Conservation (phyloP, 1,284 basidiomycete species). For the Ustilago shanxiensis region DNA sequence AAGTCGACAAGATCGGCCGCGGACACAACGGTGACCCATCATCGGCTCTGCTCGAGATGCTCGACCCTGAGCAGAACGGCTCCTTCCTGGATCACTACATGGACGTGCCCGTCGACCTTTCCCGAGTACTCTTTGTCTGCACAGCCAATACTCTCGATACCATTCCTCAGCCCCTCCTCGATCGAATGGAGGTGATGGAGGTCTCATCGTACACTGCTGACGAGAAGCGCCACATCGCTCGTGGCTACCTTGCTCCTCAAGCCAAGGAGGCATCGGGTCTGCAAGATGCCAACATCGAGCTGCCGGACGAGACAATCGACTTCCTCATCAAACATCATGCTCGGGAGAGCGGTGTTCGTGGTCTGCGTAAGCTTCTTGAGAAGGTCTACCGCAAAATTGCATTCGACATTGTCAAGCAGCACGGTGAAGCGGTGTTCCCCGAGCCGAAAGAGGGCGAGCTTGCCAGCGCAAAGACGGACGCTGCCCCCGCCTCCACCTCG, state of each 20-base stretch:
- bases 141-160: constrained; percentile 83
- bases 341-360: constrained; percentile 83
- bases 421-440: constrained; percentile 88
- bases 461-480: constrained; percentile 53
- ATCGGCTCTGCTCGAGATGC: constrained; percentile 93
- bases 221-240: constrained; percentile 93
- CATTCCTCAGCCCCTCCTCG: constrained; percentile 94
- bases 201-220: constrained; percentile 89
- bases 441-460: constrained; percentile 74
- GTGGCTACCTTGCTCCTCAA: constrained; percentile 91
- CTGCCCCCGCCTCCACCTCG: constrained; percentile 12
- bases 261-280: constrained; percentile 92
- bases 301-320: constrained; percentile 78
- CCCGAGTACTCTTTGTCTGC: constrained; percentile 96
- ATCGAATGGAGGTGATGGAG: constrained; percentile 92
- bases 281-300: constrained; percentile 63
- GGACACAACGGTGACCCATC: constrained; percentile 94
- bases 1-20: constrained; percentile 98
- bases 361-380: constrained; percentile 64
- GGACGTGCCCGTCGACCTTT: constrained; percentile 97
- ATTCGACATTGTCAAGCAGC: constrained; percentile 88
- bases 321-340: constrained; percentile 95
- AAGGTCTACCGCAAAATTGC: constrained; percentile 98
- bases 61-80: constrained; percentile 97
- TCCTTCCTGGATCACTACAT: constrained; percentile 97